phyloP scores from a whole-genome alignment of 1,284 basidiomycete species.

The Heterobasidion parviporum region DNA sequence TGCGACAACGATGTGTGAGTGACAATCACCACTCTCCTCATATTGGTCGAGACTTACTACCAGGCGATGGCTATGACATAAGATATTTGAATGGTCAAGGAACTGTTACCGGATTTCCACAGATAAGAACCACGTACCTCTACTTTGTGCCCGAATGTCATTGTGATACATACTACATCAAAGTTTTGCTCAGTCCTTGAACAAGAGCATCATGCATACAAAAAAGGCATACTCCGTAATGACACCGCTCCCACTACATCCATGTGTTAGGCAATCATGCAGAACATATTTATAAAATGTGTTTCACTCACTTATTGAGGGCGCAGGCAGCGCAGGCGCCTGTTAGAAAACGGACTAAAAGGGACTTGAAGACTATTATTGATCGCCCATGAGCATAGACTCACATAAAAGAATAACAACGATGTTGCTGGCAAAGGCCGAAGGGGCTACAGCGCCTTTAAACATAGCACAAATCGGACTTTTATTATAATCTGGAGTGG shows the following conservation, averaged over 20 bases:
- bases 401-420: conserved; percentile 14
- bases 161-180: conserved; percentile 5
- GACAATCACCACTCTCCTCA: not conserved
- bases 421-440: conserved; percentile 14
- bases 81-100: not conserved
- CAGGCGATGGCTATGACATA: not conserved
- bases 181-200: not conserved
- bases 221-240: conserved; percentile 2
- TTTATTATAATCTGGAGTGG: not conserved
- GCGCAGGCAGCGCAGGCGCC: conserved; percentile 12
- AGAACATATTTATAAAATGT: not conserved
- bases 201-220: not conserved
- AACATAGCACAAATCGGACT: not conserved
- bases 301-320: conserved; percentile 12
- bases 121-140: not conserved
- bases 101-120: not conserved
- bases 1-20: not conserved
- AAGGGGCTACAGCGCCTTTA: conserved; percentile 9
- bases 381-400: not conserved
- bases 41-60: not conserved
- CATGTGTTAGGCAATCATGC: not conserved
- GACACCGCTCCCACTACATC: not conserved
- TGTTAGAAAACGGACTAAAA: conserved; percentile 13
- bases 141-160: not conserved
- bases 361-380: not conserved